phyloP scores from a whole-genome alignment of 2,329 filamentous ascomycete genomes.

The Trichophyton benhamiae region DNA sequence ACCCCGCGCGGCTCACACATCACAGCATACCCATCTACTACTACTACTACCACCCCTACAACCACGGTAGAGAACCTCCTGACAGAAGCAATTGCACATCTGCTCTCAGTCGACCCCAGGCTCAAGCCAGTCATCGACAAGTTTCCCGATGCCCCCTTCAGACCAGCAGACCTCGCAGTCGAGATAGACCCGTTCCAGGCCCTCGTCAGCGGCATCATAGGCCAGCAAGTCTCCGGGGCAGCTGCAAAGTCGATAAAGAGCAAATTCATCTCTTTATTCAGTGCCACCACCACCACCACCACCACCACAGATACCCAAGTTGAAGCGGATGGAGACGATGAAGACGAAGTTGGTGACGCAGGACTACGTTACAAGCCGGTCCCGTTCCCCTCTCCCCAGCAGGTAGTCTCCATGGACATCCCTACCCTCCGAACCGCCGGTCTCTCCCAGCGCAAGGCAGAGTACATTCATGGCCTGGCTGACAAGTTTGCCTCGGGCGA shows the following conservation, averaged over 20 bases:
- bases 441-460: constrained; percentile 85
- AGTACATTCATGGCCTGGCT: constrained; percentile 80
- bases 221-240: constrained; percentile 88
- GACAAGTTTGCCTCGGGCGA: constrained; percentile 67
- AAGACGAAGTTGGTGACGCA: background rate
- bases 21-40: constrained; percentile 37
- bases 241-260: constrained; percentile 80
- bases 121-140: constrained; percentile 60
- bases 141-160: constrained; percentile 68
- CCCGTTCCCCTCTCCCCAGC: constrained; percentile 63
- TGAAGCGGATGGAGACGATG: constrained; percentile 8
- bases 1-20: constrained; percentile 35
- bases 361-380: background rate
- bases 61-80: constrained; percentile 62
- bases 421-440: constrained; percentile 67
- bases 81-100: constrained; percentile 59
- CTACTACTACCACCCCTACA: constrained; percentile 32
- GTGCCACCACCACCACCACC: background rate
- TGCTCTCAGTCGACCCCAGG: constrained; percentile 60
- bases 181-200: constrained; percentile 77
- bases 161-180: constrained; percentile 68
- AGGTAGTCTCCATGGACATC: constrained; percentile 54
- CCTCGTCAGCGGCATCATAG: constrained; percentile 77
- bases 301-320: background rate
- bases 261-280: constrained; percentile 68